Conservation (phyloP, 2,329 filamentous ascomycete genomes). For the Keithomyces neogunnii region DNA sequence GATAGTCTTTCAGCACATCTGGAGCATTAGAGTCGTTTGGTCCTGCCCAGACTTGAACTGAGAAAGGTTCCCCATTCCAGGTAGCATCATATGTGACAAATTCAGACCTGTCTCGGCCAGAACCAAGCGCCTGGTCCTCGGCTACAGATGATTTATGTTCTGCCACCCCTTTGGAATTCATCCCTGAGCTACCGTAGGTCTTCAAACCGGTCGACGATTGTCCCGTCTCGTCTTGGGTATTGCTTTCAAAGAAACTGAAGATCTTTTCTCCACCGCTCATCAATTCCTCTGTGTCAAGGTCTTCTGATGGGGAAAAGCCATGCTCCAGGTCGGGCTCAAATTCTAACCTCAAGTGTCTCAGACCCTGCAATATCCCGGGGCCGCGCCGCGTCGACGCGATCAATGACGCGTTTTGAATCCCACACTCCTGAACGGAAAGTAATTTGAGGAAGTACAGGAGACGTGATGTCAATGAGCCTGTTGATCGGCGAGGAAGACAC, state of each 20-base stretch:
- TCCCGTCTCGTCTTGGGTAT: constrained; percentile 11
- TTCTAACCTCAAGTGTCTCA: constrained; percentile 47
- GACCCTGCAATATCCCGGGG: constrained; percentile 37
- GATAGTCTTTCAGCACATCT: constrained; percentile 38
- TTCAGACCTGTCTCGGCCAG: constrained; percentile 13
- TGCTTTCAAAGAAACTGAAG: constrained; percentile 37
- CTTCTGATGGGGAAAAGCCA: constrained; percentile 23
- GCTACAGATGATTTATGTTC: neutral
- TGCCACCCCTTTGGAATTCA: constrained; percentile 6
- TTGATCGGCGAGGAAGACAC: constrained; percentile 43
- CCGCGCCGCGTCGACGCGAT: constrained; percentile 23
- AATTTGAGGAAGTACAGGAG: constrained; percentile 39
- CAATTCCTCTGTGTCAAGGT: constrained; percentile 33
- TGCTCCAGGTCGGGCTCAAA: constrained; percentile 36
- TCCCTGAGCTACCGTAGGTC: constrained; percentile 1
- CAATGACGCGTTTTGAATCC: constrained; percentile 25
- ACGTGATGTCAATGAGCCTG: constrained; percentile 38
- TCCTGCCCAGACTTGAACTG: constrained; percentile 39
- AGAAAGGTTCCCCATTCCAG: constrained; percentile 18
- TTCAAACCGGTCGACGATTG: constrained; percentile 6
- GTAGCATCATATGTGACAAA: constrained; percentile 15
- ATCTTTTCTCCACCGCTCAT: constrained; percentile 27
- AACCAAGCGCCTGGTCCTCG: neutral
- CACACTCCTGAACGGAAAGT: constrained; percentile 39
- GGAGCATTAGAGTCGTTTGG: constrained; percentile 21